Evolutionary conservation across 495 filamentous ascomycete genomes (phyloP), one percentile per base, ranked within the genome.

Genomic region (Neurospora intermedia): DNA sequence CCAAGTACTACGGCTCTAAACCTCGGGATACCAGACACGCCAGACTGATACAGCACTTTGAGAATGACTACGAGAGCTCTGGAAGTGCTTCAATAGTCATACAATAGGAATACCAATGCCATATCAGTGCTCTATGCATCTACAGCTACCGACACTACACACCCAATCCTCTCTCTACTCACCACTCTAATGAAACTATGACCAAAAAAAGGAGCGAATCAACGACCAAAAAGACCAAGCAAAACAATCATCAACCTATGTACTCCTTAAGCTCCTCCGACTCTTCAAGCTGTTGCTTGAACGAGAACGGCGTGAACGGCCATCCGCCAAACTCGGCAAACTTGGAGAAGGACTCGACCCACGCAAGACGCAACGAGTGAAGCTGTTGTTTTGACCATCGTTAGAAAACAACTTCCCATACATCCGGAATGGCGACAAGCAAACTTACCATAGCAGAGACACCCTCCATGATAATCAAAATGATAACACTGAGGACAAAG

Each of bases 321-420:
- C 96, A 87, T 59, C 96, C 96, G 71, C 94, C 94, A 74, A 97
- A 97, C 80, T 98, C 91, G 84, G 98, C 97, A 85, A 98, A 97
- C 84, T 99, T 99, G 84, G 93, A 96, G 89, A 98, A 98, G n/a
- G 96, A 94, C 81, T 99, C 96, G 73, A 99, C 96, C 96, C 96
- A 99, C 79, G 98, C 96, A 73, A 99, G 87, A 85, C 96, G 89
- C 76, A 99, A 86, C 74, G 92, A 94, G 83, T 98, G 96, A 85
- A 97, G 88, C 83, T 84, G 39, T 39, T 7, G 39, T 8, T 66
- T 69, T 42, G 38, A 59, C 41, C 71, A 69, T 16, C 0, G 40
- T 45, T 46, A 76, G 59, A 43, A 27, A 74, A 39, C 11, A 20
- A 11, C 35, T 27, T 41, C 31, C 6, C 16, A 41, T 7, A 15